phyloP scores from a whole-genome alignment of 345 rosid genomes.

The Streptanthus diversifolius region DNA sequence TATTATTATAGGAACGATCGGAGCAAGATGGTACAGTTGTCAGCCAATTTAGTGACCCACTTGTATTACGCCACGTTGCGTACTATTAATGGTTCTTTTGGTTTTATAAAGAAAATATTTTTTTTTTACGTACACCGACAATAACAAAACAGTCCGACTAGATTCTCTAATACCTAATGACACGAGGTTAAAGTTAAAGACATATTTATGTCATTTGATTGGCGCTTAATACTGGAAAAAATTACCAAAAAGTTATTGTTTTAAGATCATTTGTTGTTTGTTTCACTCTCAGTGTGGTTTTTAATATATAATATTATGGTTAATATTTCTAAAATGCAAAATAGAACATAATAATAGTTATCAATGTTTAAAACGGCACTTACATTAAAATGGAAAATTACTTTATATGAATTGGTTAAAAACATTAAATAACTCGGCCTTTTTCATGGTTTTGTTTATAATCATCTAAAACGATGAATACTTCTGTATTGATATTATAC shows the following conservation, averaged over 20 bases:
- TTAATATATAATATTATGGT: neutral
- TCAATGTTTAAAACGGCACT: neutral
- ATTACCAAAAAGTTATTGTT: no score
- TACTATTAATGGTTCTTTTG: neutral
- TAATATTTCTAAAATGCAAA: neutral
- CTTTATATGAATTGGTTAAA: no score
- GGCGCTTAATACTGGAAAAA: no score
- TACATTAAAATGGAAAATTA: neutral
- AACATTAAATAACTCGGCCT: neutral
- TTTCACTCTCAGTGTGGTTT: neutral
- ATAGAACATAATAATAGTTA: no score
- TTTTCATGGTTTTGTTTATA: neutral
- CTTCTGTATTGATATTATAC: neutral
- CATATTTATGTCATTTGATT: neutral
- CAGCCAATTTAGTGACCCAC: conserved; percentile 1
- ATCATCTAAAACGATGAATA: neutral
- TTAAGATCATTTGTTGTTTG: neutral
- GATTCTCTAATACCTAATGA: neutral
- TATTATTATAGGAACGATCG: neutral
- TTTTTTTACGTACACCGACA: conserved; percentile 18
- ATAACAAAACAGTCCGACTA: neutral
- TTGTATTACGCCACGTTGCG: conserved; percentile 1
- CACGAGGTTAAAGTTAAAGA: neutral
- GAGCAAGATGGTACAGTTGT: conserved; percentile 12
- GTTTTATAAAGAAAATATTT: neutral